Conservation (phyloP, 139 green algal genomes). For the Closterium sp. region DNA sequence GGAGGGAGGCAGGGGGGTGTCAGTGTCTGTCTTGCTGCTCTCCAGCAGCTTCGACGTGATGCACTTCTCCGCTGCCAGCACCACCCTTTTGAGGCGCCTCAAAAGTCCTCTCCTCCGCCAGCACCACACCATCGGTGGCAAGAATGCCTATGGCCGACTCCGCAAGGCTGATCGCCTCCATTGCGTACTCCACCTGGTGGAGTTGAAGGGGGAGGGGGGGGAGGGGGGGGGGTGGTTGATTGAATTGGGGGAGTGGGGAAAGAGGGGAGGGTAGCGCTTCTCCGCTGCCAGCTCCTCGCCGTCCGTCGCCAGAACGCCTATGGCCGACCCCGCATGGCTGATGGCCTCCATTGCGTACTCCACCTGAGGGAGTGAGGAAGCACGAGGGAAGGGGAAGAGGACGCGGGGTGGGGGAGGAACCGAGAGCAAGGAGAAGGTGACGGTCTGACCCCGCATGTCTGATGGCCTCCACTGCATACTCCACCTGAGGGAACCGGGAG, state of each 20-base stretch:
- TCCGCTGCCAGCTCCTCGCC: constrained; percentile 94
- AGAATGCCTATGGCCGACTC: constrained; percentile 88
- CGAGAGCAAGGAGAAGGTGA: too few species aligned
- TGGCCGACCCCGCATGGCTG: constrained; percentile 88
- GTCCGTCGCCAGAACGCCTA: constrained; percentile 87
- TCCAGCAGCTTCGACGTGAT: constrained; percentile 82
- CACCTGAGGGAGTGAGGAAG: constrained; percentile 45
- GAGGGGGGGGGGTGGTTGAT: too few species aligned
- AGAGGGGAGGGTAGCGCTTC: too few species aligned
- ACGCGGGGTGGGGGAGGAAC: not conserved
- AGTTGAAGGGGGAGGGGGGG: too few species aligned
- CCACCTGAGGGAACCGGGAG: constrained; percentile 63
- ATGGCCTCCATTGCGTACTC: constrained; percentile 99
- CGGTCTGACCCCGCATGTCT: constrained; percentile 83
- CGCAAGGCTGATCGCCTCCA: constrained; percentile 98
- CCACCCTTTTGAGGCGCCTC: too few species aligned
- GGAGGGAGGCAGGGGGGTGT: too few species aligned
- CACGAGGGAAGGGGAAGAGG: too few species aligned
- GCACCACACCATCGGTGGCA: constrained; percentile 86
- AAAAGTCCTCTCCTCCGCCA: too few species aligned
- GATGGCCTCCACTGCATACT: constrained; percentile 99
- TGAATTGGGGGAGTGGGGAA: too few species aligned
- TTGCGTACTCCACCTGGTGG: constrained; percentile 89
- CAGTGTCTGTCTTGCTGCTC: constrained; percentile 35
- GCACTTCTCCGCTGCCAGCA: constrained; percentile 94